These are phyloP conservation scores for Apiotrichum laibachii DNA, from an alignment of 1,284 basidiomycete genomes.

Conservation along the genomic window DNA sequence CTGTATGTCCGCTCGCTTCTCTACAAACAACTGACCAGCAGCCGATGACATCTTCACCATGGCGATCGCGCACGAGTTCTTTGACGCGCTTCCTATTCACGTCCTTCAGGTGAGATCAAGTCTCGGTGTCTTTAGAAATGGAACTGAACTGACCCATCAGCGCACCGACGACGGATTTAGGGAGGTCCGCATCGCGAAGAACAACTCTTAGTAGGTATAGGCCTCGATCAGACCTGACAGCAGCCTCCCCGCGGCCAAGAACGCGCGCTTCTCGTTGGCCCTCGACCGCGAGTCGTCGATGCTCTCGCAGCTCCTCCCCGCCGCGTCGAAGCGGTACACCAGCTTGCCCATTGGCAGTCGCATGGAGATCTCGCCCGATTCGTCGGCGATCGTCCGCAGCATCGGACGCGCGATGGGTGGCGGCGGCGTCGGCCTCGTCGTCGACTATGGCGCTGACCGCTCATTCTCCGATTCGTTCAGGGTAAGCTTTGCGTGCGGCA, in stretches of 20 bases:
- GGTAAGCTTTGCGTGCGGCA: conserved; percentile 54
- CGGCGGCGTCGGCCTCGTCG: conserved; percentile 71
- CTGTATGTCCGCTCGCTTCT: conserved; percentile 31
- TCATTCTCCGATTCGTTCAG: conserved; percentile 74
- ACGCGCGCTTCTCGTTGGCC: conserved; percentile 60
- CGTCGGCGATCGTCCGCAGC: conserved; percentile 65
- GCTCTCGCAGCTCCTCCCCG: conserved; percentile 64
- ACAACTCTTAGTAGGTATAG: conserved; percentile 28
- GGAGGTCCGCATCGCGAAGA: conserved; percentile 73
- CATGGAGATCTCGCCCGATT: conserved; percentile 73
- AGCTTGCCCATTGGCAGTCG: conserved; percentile 64
- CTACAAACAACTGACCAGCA: background rate
- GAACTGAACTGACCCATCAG: conserved; percentile 50
- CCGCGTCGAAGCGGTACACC: conserved; percentile 68
- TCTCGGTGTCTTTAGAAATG: background rate
- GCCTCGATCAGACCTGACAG: background rate
- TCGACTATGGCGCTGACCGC: conserved; percentile 84
- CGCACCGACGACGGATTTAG: conserved; percentile 77
- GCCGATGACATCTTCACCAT: conserved; percentile 68
- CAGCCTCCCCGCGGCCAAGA: conserved; percentile 14
- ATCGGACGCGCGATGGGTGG: conserved; percentile 64
- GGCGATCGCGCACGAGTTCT: conserved; percentile 94
- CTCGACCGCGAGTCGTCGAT: conserved; percentile 65
- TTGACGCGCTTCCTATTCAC: conserved; percentile 93
- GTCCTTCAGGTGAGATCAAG: conserved; percentile 67